A percentile compares a stretch with the other conserved stretches of the same genome.
Conservation (phyloP, 495 filamentous ascomycete genomes). For the Amorphotheca resinae region DNA sequence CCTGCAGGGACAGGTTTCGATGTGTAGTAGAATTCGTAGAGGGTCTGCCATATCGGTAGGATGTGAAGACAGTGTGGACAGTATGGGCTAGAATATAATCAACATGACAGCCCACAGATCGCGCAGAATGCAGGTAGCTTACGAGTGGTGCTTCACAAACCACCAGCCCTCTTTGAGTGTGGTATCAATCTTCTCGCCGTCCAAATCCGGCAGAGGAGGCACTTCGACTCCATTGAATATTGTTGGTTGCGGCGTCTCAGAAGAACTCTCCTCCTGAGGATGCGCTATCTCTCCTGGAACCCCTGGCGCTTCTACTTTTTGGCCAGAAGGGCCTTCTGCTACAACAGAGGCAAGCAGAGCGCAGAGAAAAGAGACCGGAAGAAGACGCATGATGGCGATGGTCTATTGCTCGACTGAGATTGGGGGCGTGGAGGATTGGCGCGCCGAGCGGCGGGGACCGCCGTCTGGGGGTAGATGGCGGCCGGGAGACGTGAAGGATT, state of each 20-base stretch:
- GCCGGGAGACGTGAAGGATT: neutral
- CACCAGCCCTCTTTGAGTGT: constrained; percentile 52
- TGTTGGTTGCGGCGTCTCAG: constrained; percentile 30
- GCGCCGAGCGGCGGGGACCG: constrained; percentile 14
- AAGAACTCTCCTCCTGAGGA: constrained; percentile 10
- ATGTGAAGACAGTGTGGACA: constrained; percentile 72
- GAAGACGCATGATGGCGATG: constrained; percentile 17
- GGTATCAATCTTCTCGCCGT: constrained; percentile 40
- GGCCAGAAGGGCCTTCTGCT: constrained; percentile 8
- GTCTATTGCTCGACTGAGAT: constrained; percentile 11
- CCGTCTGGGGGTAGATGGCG: constrained; percentile 4
- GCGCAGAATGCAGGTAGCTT: too few species aligned
- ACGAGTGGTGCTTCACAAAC: constrained; percentile 67
- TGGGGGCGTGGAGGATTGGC: neutral
- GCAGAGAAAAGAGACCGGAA: constrained; percentile 14
- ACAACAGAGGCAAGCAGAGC: constrained; percentile 12
- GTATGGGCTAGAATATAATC: constrained; percentile 26
- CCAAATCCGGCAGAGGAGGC: constrained; percentile 54
- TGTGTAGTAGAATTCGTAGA: constrained; percentile 95
- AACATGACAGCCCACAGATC: neutral
- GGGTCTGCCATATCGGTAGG: constrained; percentile 79
- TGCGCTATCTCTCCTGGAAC: neutral
- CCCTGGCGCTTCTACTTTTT: neutral
- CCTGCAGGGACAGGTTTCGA: constrained; percentile 47
- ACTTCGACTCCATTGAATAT: constrained; percentile 73